phyloP scores from a whole-genome alignment of 2,329 filamentous ascomycete species.

The Colletotrichum sp. region DNA sequence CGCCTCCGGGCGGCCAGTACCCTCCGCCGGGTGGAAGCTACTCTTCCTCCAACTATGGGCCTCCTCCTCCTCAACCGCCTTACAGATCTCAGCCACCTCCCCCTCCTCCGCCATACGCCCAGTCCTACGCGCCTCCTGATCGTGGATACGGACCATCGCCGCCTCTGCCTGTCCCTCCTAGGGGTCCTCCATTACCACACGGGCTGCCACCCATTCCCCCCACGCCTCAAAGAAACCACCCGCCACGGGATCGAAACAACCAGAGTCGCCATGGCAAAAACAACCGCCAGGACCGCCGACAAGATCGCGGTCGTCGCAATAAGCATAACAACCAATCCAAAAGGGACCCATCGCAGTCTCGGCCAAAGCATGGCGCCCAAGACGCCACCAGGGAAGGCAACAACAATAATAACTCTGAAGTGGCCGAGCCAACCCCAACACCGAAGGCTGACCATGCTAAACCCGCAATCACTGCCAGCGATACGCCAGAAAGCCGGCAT shows the following conservation, averaged over 20 bases:
- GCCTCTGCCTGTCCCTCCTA: background rate
- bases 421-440: background rate
- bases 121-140: background rate
- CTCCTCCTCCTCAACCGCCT: constrained; percentile 4
- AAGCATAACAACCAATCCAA: constrained; percentile 29
- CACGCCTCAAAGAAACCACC: constrained; percentile 26
- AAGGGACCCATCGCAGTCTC: constrained; percentile 1
- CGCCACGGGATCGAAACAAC: constrained; percentile 35
- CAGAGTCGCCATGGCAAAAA: constrained; percentile 33
- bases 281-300: constrained; percentile 30
- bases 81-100: background rate
- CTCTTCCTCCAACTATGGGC: background rate
- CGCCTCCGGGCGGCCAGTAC: background rate
- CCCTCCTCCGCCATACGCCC: background rate
- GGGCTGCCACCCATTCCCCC: constrained; percentile 6
- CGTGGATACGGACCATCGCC: background rate
- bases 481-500: background rate
- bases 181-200: background rate
- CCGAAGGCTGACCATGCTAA: background rate
- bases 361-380: background rate
- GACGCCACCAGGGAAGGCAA: background rate
- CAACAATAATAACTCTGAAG: background rate
- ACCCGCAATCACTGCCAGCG: background rate
- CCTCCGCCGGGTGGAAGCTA: background rate
- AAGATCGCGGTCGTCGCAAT: constrained; percentile 25